Evolutionary conservation across 768 basidiomycete species (phyloP), one percentile per base, ranked within the genome.

Genomic region (Psilocybe subaeruginosa): DNA sequence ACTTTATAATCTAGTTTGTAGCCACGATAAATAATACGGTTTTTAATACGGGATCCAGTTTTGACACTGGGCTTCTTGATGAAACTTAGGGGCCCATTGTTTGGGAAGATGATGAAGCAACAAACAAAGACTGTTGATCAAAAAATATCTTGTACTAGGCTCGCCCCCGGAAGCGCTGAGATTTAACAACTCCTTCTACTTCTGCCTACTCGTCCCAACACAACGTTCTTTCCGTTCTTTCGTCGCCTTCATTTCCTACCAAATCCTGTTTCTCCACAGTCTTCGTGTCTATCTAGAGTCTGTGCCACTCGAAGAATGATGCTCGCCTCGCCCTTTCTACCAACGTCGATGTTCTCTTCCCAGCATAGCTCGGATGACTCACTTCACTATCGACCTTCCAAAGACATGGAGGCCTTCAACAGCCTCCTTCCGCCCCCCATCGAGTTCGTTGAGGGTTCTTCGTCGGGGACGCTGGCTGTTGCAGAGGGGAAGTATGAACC

Each of bases 391-490:
- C 79, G 85, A 46, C 90, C 90, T 3, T 82, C 88, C 39, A 86
- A 84, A 69, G 90, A 92, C 70, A 71, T 89, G 62, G 90, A 91
- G 61, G 78, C 87, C 3, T 92, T 92, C 79, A 91, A 90, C 66
- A 89, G 79, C 65, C 80, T 91, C n/a, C 83, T 91, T 39, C 89
- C 89, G 3, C 89, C 90, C n/a, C 85, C 88, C 16, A 81, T 93
- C 61, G 92, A 93, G 72, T 93, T 93, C 56, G 77, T 93, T 54
- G 92, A 93, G 71, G 92, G 92, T 19, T 93, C 92, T 3, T 93
- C 92, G 12, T 86, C 91, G 47, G 91, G 91, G 2, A 77, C 86
- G 12, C 76, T 92, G 35, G 88, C 87, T 48, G 81, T 90, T 4
- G 83, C 84, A 27, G 89, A 90, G 66, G 86, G 87, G 46, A 92